Conservation (phyloP, 2,329 filamentous ascomycete genomes). For the Orbilia blumenaviensis region DNA sequence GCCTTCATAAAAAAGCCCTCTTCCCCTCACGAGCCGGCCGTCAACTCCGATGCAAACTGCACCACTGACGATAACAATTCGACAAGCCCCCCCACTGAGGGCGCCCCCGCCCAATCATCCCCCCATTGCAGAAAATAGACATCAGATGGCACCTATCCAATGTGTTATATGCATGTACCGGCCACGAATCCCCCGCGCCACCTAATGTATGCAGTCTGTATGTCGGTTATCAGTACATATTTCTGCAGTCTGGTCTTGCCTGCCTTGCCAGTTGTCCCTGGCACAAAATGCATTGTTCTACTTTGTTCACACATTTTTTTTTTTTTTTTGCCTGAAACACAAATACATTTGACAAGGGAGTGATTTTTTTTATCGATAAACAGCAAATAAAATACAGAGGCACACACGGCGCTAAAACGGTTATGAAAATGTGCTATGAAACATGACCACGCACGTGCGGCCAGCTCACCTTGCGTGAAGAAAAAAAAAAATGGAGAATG, state of each 20-base stretch:
- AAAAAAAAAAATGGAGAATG: too few relatives aligned
- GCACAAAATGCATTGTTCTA: too few relatives aligned
- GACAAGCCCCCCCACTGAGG: neutral
- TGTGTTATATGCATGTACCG: slow-evolving; percentile 3
- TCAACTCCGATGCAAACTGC: too few relatives aligned
- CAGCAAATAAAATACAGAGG: neutral
- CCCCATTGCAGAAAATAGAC: slow-evolving; percentile 8
- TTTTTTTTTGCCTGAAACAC: slow-evolving; percentile 7
- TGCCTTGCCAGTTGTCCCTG: slow-evolving; percentile 13
- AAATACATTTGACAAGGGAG: neutral
- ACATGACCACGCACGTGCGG: neutral
- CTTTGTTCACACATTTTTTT: too few relatives aligned
- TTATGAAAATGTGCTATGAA: neutral
- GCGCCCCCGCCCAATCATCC: slow-evolving; percentile 5
- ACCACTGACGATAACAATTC: too few relatives aligned
- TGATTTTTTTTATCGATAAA: neutral
- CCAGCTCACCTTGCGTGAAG: neutral
- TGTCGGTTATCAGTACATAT: slow-evolving; percentile 11
- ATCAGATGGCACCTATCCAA: slow-evolving; percentile 5
- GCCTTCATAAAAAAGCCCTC: neutral
- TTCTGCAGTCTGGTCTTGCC: neutral
- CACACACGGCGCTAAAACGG: neutral
- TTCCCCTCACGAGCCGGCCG: neutral
- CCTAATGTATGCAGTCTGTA: neutral
- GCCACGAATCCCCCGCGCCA: slow-evolving; percentile 14